phyloP scores from a whole-genome alignment of 768 basidiomycete genomes.

The Austroboletus eburneus region DNA sequence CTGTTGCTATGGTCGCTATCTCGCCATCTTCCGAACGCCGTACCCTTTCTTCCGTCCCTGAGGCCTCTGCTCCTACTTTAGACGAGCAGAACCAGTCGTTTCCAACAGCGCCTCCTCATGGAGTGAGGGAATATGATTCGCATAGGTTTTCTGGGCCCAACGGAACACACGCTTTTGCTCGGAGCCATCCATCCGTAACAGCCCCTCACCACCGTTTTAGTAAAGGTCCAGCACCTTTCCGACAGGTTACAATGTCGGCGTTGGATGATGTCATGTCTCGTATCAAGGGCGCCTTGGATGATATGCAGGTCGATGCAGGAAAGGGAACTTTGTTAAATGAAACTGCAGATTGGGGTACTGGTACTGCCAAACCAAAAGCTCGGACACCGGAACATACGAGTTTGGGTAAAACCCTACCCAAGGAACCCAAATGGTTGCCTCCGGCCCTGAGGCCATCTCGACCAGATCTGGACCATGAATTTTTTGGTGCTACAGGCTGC shows the following conservation, averaged over 20 bases:
- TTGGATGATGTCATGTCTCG: slow-evolving; percentile 81
- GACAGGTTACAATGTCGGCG: slow-evolving; percentile 62
- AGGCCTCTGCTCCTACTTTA: slow-evolving; percentile 7
- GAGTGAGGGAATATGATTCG: slow-evolving; percentile 17
- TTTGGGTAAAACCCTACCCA: slow-evolving; percentile 20
- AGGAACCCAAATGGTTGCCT: slow-evolving; percentile 52
- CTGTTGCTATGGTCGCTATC: slow-evolving; percentile 35
- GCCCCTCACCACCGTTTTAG: slow-evolving; percentile 19
- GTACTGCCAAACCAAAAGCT: slow-evolving; percentile 20
- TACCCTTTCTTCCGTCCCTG: slow-evolving; percentile 14
- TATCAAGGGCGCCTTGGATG: slow-evolving; percentile 75
- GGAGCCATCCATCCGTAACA: slow-evolving; percentile 16
- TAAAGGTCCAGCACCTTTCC: slow-evolving; percentile 30
- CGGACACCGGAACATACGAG: slow-evolving; percentile 14
- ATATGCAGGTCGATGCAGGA: slow-evolving; percentile 52
- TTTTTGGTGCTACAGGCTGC: slow-evolving; percentile 42
- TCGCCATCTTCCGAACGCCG: slow-evolving; percentile 17
- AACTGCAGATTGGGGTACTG: slow-evolving; percentile 18
- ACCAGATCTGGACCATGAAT: slow-evolving; percentile 40
- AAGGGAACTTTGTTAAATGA: slow-evolving; percentile 18
- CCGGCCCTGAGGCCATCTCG: slow-evolving; percentile 44
- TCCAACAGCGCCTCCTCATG: slow-evolving; percentile 3
- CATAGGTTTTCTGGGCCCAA: slow-evolving; percentile 17
- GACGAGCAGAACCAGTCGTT: slow-evolving; percentile 7
- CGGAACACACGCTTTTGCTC: slow-evolving; percentile 12